Percentiles rank a stretch among this genome's conserved stretches.
These are phyloP conservation scores for Flueggea neowawraea DNA, from an alignment of 441 rosid genomes.

Conservation along the genomic window DNA sequence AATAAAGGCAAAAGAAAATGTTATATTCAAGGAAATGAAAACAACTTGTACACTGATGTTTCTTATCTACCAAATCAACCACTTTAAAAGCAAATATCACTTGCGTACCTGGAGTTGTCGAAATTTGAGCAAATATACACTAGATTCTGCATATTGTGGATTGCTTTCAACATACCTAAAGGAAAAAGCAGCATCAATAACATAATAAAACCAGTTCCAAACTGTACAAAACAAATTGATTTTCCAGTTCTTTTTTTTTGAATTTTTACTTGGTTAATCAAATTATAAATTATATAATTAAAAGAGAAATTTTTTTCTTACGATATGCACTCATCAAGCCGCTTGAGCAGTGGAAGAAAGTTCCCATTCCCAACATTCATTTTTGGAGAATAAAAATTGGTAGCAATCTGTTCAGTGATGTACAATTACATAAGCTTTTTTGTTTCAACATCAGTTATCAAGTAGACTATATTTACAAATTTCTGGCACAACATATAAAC, in stretches of 20 bases:
- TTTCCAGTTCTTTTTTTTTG: neutral
- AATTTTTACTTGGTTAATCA: neutral
- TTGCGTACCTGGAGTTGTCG: constrained; percentile 88
- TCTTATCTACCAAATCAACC: constrained; percentile 6
- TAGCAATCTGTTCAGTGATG: constrained; percentile 60
- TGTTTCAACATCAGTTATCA: neutral
- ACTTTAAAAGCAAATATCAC: constrained; percentile 6
- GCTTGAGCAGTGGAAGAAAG: constrained; percentile 90
- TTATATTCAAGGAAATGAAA: constrained; percentile 3
- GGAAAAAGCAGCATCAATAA: constrained; percentile 6
- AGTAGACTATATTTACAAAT: too few species aligned
- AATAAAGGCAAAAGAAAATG: constrained; percentile 18
- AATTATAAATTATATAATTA: neutral
- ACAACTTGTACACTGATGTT: constrained; percentile 1
- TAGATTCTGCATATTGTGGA: constrained; percentile 95
- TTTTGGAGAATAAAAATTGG: constrained; percentile 83
- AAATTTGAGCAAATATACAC: constrained; percentile 92
- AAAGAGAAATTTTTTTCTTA: constrained; percentile 36
- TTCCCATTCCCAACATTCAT: constrained; percentile 78
- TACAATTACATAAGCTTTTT: neutral
- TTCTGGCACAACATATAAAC: too few species aligned
- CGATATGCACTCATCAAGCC: constrained; percentile 94
- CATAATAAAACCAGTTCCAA: neutral
- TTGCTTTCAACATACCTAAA: constrained; percentile 84
- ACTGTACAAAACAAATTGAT: neutral